Evolutionary conservation across 164 flowering plant species (phyloP), one percentile per base, ranked within the genome.

Genomic region (Magnolia kwangsiensis): DNA sequence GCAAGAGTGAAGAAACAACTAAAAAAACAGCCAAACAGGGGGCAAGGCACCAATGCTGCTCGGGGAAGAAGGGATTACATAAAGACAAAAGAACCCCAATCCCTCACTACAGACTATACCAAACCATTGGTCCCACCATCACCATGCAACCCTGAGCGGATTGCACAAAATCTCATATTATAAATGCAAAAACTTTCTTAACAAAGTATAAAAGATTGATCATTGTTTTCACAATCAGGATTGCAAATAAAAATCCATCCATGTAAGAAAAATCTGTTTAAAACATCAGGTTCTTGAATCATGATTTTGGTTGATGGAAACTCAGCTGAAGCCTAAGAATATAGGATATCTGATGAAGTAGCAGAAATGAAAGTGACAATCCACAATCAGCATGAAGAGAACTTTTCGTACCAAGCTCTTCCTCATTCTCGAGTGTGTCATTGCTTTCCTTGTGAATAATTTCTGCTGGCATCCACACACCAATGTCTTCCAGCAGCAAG

Each of bases 401-500:
- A 7, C 1, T 31, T 45, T 59, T 45, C 20, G 80, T 89, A 96
- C 98, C 97, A 76, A 81, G 74, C 14, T 91, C 98, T 67, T 86
- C 90, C 76, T 77, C 90, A 37, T 87, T 90, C 77, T 86, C 88
- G 67, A 94, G 90, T 77, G 87, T 88, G 83, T 92, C 98, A 81
- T 87, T 84, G 69, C 87, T 90, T 81, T 87, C 93, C 66, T 80
- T 83, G 82, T 90, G 74, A 67, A 82, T 74, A 45, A 92, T 72
- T 79, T 89, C 88, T 73, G 81, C 66, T 55, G 99, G 99, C 74
- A 96, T 85, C 96, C 96, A 96, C 37, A 96, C 78, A 50, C 99
- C 98, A 83, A 94, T 88, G 13, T 87, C 85, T 83, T 93, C 98
- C 78, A 86, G 82, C 37, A 96, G 71, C 71, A 76, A 74, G 14